Percentiles rank a stretch among this genome's conserved stretches.
Conservation (phyloP, 768 basidiomycete species). For the Leccinum uliginosum region DNA sequence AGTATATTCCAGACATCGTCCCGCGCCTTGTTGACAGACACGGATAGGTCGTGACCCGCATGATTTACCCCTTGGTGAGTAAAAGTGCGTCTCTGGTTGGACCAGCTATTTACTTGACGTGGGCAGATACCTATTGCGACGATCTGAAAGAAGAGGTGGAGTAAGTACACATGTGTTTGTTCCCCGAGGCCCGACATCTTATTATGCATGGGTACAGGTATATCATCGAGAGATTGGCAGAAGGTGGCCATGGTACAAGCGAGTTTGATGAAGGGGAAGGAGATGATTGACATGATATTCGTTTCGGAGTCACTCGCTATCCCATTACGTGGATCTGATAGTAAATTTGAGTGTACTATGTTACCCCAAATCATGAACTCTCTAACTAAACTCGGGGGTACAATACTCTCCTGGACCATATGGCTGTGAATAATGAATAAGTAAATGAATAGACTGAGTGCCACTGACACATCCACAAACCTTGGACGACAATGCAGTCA, state of each 20-base stretch:
- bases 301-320: background rate
- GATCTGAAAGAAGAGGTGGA: constrained; percentile 83
- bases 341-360: background rate
- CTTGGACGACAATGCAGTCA: constrained; percentile 76
- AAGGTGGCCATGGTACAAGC: constrained; percentile 66
- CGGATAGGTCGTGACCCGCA: constrained; percentile 51
- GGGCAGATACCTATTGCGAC: constrained; percentile 73
- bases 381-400: constrained; percentile 76
- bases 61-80: constrained; percentile 72
- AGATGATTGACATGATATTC: constrained; percentile 54
- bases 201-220: constrained; percentile 41
- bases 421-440: constrained; percentile 48
- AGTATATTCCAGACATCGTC: constrained; percentile 11
- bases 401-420: constrained; percentile 94
- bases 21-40: background rate
- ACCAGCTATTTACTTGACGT: background rate
- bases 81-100: background rate
- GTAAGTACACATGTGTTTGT: constrained; percentile 39
- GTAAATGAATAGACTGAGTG: background rate
- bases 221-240: constrained; percentile 64
- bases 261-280: constrained; percentile 82
- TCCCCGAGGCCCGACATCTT: constrained; percentile 3
- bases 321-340: background rate
- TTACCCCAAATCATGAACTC: constrained; percentile 10
- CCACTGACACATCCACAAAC: constrained; percentile 34